Evolutionary conservation across 768 basidiomycete species (phyloP).

Genomic region (Cubamyces sp.): DNA sequence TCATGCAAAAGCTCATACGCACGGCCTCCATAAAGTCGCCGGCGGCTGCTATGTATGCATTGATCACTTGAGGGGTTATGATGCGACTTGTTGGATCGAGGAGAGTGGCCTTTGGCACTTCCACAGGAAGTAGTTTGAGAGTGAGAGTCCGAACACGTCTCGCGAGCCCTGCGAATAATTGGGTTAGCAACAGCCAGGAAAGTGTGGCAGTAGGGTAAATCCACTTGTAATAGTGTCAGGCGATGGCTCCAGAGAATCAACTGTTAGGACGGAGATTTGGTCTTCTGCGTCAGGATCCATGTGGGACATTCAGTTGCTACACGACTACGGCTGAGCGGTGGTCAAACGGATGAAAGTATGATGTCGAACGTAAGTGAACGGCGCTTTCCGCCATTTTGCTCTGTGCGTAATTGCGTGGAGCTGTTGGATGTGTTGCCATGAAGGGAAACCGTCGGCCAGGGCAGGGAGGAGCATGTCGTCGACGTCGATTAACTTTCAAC

Average conservation of each 20-base stretch:
- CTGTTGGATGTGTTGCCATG: too few relatives aligned
- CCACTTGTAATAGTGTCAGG: conserved; percentile 76
- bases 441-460: too few relatives aligned
- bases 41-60: conserved; percentile 74
- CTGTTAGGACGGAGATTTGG: conserved; percentile 17
- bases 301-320: too few relatives aligned
- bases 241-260: conserved; percentile 45
- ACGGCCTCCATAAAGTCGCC: conserved; percentile 89
- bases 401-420: too few relatives aligned
- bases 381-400: too few relatives aligned
- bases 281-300: conserved; percentile 39
- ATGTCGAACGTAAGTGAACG: too few relatives aligned
- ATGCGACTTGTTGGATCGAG: conserved; percentile 78
- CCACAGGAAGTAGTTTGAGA: conserved; percentile 72
- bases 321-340: too few relatives aligned
- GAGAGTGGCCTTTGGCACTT: conserved; percentile 68
- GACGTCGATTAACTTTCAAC: too few relatives aligned
- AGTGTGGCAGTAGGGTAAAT: conserved; percentile 29
- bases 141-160: conserved; percentile 78
- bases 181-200: background rate
- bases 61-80: conserved; percentile 79
- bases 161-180: conserved; percentile 64
- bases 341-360: too few relatives aligned
- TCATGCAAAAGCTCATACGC: conserved; percentile 37
- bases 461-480: too few relatives aligned